These are phyloP conservation scores for Phytophthora fragariaefolia DNA, from an alignment of 352 stramenopile genomes.

Conservation along the genomic window DNA sequence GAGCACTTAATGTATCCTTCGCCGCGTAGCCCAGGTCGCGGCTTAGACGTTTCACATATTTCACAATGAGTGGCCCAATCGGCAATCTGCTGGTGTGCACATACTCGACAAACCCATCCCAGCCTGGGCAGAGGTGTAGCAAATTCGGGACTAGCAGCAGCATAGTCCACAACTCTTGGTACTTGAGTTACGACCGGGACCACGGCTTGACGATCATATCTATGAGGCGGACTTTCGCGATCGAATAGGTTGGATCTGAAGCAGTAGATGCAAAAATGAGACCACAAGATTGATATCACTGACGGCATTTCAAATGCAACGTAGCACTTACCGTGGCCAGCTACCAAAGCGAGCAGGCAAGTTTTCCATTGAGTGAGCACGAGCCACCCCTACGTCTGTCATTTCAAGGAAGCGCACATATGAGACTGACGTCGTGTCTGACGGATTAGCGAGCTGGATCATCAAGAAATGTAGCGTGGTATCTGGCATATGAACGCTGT, in stretches of 20 bases:
- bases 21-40: conserved; percentile 49
- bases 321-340: conserved; percentile 7
- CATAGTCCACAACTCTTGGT: conserved; percentile 40
- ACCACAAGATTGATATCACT: neutral
- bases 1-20: conserved; percentile 64
- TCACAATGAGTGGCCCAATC: conserved; percentile 78
- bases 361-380: conserved; percentile 11
- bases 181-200: conserved; percentile 38
- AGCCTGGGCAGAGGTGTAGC: conserved; percentile 41
- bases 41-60: conserved; percentile 75
- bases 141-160: conserved; percentile 34
- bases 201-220: conserved; percentile 40
- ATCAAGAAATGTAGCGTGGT: conserved; percentile 59
- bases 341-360: conserved; percentile 14
- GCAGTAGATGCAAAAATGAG: neutral
- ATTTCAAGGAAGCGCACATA: conserved; percentile 70
- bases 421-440: conserved; percentile 58
- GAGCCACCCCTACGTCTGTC: conserved; percentile 33
- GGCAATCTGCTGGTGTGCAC: conserved; percentile 68
- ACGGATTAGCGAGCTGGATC: conserved; percentile 52
- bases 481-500: conserved; percentile 44
- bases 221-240: conserved; percentile 25
- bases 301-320: neutral
- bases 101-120: conserved; percentile 75
- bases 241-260: conserved; percentile 11